phyloP scores from a whole-genome alignment of 176 grass and related monocot species.

The sorghum (Sorghum bicolor) region DNA sequence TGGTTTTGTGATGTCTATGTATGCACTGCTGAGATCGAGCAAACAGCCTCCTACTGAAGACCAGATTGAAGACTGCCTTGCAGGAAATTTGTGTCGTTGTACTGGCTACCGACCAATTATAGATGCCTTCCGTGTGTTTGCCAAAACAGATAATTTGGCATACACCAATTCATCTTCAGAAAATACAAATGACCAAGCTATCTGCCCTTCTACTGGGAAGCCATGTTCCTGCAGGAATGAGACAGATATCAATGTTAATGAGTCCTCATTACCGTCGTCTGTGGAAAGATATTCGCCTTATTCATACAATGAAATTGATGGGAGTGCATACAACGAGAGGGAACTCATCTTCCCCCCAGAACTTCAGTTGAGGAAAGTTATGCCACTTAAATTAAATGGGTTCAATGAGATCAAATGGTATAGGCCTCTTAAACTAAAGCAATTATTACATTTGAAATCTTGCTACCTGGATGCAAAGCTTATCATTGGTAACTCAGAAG shows the following conservation, averaged over 20 bases:
- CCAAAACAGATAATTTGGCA: slow-evolving; percentile 77
- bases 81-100: slow-evolving; percentile 95
- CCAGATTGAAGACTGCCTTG: slow-evolving; percentile 90
- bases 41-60: slow-evolving; percentile 72
- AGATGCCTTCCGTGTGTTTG: slow-evolving; percentile 93
- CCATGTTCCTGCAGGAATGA: slow-evolving; percentile 75
- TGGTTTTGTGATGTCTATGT: slow-evolving; percentile 99
- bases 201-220: slow-evolving; percentile 91
- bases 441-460: slow-evolving; percentile 70
- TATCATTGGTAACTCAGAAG: slow-evolving; percentile 84
- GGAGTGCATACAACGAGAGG: slow-evolving; percentile 66
- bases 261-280: slow-evolving; percentile 25
- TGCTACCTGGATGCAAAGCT: slow-evolving; percentile 78
- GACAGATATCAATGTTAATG: slow-evolving; percentile 14
- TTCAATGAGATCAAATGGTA: slow-evolving; percentile 81
- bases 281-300: slow-evolving; percentile 52
- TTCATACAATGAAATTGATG: slow-evolving; percentile 80
- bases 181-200: slow-evolving; percentile 42
- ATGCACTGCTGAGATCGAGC: slow-evolving; percentile 85
- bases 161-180: slow-evolving; percentile 60
- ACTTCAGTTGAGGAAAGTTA: slow-evolving; percentile 60
- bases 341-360: slow-evolving; percentile 97
- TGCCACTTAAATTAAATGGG: slow-evolving; percentile 69
- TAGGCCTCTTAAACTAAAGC: slow-evolving; percentile 75
- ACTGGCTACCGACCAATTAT: slow-evolving; percentile 96